Evolutionary conservation across 2,329 filamentous ascomycete genomes (phyloP).

Genomic region (Fusarium mexicanum): DNA sequence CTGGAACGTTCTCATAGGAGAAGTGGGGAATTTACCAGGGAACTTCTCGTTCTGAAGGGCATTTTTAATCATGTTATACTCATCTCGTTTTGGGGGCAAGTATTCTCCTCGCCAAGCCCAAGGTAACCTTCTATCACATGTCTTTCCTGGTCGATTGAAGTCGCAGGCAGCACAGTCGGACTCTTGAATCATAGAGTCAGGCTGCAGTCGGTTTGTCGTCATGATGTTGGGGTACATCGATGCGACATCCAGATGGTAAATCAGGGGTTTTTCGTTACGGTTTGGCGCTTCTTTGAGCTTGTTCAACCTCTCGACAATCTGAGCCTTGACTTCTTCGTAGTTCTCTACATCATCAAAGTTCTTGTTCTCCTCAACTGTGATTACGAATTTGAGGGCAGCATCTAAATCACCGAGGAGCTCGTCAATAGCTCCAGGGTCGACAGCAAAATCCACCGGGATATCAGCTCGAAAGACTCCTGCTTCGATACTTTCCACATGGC

Average conservation of each 20-base stretch:
- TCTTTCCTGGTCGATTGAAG: conserved; percentile 97
- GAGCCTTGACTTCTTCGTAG: conserved; percentile 83
- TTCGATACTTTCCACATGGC: conserved; percentile 99
- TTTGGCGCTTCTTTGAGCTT: conserved; percentile 85
- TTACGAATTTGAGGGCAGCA: conserved; percentile 86
- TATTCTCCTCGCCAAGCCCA: conserved; percentile 99
- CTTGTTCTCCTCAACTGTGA: conserved; percentile 85
- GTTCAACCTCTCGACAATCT: conserved; percentile 78
- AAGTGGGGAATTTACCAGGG: conserved; percentile 78
- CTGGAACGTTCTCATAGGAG: conserved; percentile 78
- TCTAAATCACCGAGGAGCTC: conserved; percentile 89
- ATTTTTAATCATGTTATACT: conserved; percentile 98
- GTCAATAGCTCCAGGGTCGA: conserved; percentile 90
- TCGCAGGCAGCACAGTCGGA: conserved; percentile 97
- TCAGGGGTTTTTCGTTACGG: conserved; percentile 84
- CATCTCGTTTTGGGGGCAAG: conserved; percentile 92
- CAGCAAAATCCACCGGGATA: conserved; percentile 91
- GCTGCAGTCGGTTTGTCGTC: conserved; percentile 97
- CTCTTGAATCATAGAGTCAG: conserved; percentile 98
- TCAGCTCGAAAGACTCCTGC: conserved; percentile 96
- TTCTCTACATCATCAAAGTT: conserved; percentile 81
- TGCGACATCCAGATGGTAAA: conserved; percentile 97
- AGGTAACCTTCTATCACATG: conserved; percentile 90
- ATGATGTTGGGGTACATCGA: conserved; percentile 99
- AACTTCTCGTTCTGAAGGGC: conserved; percentile 93